These are phyloP conservation scores for Ophiostoma populinum DNA, from an alignment of 2,329 filamentous ascomycete genomes.

Conservation along the genomic window DNA sequence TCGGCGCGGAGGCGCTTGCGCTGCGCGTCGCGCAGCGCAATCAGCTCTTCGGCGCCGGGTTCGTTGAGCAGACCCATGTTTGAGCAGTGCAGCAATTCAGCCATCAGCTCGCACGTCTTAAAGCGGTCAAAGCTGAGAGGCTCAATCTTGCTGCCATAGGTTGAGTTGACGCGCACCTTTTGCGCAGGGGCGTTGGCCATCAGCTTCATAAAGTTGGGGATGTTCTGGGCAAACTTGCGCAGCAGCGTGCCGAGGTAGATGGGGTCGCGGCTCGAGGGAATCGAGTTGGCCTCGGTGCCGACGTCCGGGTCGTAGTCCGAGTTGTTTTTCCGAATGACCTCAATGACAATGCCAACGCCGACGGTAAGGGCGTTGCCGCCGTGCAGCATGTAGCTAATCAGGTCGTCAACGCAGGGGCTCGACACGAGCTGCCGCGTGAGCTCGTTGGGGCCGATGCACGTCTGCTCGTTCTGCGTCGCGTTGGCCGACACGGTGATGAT, in stretches of 20 bases:
- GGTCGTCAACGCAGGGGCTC: conserved; percentile 58
- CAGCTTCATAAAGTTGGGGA: conserved; percentile 84
- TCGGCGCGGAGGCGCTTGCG: conserved; percentile 63
- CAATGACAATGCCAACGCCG: conserved; percentile 91
- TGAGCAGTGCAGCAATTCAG: conserved; percentile 89
- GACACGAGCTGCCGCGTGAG: conserved; percentile 91
- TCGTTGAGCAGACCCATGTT: conserved; percentile 97
- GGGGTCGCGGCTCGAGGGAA: conserved; percentile 73
- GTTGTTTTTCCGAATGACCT: conserved; percentile 98
- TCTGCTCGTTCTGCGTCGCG: conserved; percentile 92
- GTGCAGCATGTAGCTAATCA: conserved; percentile 83
- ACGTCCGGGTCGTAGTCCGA: conserved; percentile 96
- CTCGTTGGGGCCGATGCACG: conserved; percentile 96
- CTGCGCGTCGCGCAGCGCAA: conserved; percentile 62
- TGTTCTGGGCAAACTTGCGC: conserved; percentile 73
- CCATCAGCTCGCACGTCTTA: conserved; percentile 98
- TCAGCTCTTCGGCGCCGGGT: conserved; percentile 71
- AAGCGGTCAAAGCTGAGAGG: conserved; percentile 94
- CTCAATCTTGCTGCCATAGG: conserved; percentile 81
- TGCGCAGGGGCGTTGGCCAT: conserved; percentile 64
- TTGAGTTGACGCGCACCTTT: conserved; percentile 61
- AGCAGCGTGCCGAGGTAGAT: conserved; percentile 90
- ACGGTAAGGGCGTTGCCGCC: conserved; percentile 91
- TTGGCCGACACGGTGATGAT: conserved; percentile 99
- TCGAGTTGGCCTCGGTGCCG: conserved; percentile 58